These are phyloP conservation scores for Sideroxylon spinosum DNA, from an alignment of 179 eudicot genomes.

Conservation along the genomic window DNA sequence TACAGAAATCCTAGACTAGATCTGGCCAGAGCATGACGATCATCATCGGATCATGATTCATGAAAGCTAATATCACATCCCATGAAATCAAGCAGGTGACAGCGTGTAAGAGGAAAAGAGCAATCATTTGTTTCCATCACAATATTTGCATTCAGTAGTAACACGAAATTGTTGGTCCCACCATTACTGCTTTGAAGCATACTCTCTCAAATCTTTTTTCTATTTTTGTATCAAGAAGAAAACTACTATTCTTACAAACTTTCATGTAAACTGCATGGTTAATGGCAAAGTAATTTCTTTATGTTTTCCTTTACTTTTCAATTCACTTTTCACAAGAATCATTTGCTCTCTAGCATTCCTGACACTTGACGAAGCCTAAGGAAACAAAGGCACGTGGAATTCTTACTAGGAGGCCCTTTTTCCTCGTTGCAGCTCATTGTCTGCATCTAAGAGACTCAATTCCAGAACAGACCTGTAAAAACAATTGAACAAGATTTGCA, in stretches of 20 bases:
- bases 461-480: neutral
- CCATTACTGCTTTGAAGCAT: conserved; percentile 1
- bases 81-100: neutral
- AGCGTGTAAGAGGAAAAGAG: neutral
- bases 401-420: neutral
- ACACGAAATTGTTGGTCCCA: neutral
- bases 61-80: neutral
- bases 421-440: neutral
- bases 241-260: neutral
- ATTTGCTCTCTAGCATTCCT: neutral
- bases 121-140: neutral
- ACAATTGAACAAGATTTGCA: neutral
- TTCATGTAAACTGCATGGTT: neutral
- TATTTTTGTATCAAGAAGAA: neutral
- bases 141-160: neutral
- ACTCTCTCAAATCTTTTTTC: neutral
- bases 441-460: neutral
- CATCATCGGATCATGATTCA: neutral
- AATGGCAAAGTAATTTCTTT: neutral
- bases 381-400: neutral
- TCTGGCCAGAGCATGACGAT: neutral
- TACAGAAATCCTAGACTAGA: neutral
- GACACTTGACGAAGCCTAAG: neutral
- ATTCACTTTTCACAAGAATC: neutral
- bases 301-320: neutral